Evolutionary conservation across 2,329 filamentous ascomycete species (phyloP).

Genomic region (Hypoxylon sp.): DNA sequence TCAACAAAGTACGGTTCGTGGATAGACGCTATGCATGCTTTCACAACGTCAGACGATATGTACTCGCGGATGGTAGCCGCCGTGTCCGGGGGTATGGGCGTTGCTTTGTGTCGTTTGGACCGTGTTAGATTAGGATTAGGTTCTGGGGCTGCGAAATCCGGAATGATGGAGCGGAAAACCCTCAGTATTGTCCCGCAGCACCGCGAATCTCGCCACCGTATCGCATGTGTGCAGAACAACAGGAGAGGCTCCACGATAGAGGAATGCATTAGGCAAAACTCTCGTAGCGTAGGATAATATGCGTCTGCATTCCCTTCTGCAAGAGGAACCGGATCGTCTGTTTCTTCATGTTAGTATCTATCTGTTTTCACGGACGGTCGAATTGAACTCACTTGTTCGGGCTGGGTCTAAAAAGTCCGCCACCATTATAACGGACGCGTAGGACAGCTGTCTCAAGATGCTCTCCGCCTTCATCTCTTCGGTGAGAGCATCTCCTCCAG

Average conservation of each 20-base stretch:
- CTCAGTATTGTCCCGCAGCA: conserved; percentile 89
- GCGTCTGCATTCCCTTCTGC: conserved; percentile 52
- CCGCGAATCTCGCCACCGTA: conserved; percentile 89
- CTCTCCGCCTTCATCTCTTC: conserved; percentile 99
- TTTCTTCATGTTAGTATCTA: conserved; percentile 20
- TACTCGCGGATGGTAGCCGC: conserved; percentile 85
- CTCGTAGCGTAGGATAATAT: conserved; percentile 75
- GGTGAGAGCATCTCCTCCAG: conserved; percentile 82
- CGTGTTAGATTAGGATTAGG: conserved; percentile 13
- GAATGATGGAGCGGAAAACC: conserved; percentile 87
- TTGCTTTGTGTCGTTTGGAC: conserved; percentile 55
- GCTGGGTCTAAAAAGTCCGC: conserved; percentile 87
- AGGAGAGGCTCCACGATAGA: conserved; percentile 89
- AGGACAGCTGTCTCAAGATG: conserved; percentile 91
- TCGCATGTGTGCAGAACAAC: conserved; percentile 90
- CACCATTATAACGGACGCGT: conserved; percentile 92
- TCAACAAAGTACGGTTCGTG: conserved; percentile 98
- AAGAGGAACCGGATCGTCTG: conserved; percentile 38
- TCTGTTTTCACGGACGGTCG: conserved; percentile 34
- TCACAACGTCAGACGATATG: conserved; percentile 88
- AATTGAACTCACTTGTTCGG: conserved; percentile 68
- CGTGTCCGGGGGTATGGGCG: conserved; percentile 67
- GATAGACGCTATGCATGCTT: conserved; percentile 89
- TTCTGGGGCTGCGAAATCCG: conserved; percentile 72
- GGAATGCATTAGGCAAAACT: conserved; percentile 84